Conservation (phyloP, 2,329 filamentous ascomycete genomes). For the Exophiala oligosperma region DNA sequence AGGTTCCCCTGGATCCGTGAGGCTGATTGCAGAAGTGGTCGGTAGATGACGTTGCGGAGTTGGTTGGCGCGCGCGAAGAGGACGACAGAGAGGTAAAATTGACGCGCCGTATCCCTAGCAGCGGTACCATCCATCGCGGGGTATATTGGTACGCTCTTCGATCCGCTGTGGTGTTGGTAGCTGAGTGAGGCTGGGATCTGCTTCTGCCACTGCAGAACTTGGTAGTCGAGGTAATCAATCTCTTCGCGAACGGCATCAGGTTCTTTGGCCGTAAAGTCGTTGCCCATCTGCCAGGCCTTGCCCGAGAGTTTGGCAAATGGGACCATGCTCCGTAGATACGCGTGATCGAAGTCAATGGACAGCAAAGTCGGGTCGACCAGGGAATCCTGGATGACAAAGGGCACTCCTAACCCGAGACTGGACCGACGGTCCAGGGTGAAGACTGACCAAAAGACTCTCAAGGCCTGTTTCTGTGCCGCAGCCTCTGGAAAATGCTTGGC, state of each 20-base stretch:
- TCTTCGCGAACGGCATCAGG: constrained; percentile 70
- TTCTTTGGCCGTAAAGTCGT: constrained; percentile 4
- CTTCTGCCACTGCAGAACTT: constrained; percentile 9
- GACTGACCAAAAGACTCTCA: constrained; percentile 12
- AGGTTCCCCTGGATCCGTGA: neutral
- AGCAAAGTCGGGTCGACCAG: constrained; percentile 4
- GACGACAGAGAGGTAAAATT: constrained; percentile 8
- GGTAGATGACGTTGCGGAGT: constrained; percentile 11
- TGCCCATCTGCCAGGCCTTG: constrained; percentile 15
- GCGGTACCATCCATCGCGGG: no score
- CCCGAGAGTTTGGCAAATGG: constrained; percentile 12
- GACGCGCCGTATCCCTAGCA: neutral
- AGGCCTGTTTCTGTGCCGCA: neutral
- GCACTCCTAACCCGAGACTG: constrained; percentile 10
- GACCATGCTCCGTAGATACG: constrained; percentile 6
- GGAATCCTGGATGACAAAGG: constrained; percentile 9
- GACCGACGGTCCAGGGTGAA: constrained; percentile 11
- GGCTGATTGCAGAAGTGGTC: constrained; percentile 9
- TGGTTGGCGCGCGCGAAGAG: constrained; percentile 10
- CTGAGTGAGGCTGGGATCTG: constrained; percentile 6
- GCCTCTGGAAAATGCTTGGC: constrained; percentile 6
- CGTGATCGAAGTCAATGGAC: constrained; percentile 5
- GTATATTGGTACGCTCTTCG: neutral
- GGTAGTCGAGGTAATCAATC: constrained; percentile 38
- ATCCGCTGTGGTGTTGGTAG: neutral